phyloP scores from a whole-genome alignment of 768 basidiomycete genomes.

The Lyophyllum semitale region DNA sequence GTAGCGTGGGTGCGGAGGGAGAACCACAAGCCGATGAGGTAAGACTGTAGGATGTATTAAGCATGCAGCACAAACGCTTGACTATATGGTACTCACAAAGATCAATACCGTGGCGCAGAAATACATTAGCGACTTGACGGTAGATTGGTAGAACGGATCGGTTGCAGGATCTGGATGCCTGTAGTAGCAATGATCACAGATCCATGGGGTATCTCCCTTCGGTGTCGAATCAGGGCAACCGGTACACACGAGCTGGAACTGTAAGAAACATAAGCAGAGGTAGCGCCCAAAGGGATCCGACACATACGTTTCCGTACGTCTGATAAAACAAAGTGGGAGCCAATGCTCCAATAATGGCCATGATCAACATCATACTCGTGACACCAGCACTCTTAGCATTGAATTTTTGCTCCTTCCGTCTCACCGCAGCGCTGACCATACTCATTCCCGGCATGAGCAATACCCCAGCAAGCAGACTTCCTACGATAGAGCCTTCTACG shows the following conservation, averaged over 20 bases:
- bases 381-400: constrained; percentile 99
- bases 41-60: constrained; percentile 61
- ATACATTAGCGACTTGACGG: constrained; percentile 95
- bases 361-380: constrained; percentile 99
- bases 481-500: constrained; percentile 96
- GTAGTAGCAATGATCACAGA: constrained; percentile 92
- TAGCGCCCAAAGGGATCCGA: too few species aligned
- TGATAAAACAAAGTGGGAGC: constrained; percentile 98
- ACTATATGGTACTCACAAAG: constrained; percentile 60
- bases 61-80: background rate
- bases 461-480: constrained; percentile 92
- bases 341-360: constrained; percentile 97
- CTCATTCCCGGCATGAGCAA: constrained; percentile 95
- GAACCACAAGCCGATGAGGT: constrained; percentile 97
- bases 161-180: constrained; percentile 89
- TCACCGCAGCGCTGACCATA: constrained; percentile 90
- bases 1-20: constrained; percentile 96
- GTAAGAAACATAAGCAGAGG: too few species aligned
- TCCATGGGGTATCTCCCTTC: constrained; percentile 61
- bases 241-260: constrained; percentile 89
- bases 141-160: constrained; percentile 96
- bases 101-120: constrained; percentile 89
- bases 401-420: constrained; percentile 94
- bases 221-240: constrained; percentile 70
- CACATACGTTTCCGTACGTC: constrained; percentile 91